Conservation (phyloP, 2,329 filamentous ascomycete genomes). For the Pseudogymnoascus sp. region DNA sequence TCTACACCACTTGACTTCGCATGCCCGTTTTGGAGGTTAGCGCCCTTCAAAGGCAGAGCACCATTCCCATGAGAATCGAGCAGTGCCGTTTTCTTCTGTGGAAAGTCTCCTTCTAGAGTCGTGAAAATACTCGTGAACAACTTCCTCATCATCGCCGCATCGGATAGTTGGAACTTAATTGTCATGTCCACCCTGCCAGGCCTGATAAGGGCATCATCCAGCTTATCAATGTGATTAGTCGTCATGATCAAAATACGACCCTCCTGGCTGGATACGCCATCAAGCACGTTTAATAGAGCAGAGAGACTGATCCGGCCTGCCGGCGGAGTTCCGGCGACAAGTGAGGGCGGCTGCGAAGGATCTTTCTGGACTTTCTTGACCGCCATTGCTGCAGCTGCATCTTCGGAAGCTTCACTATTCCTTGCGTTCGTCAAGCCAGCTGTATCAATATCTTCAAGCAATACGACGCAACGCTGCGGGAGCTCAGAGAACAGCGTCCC, state of each 20-base stretch:
- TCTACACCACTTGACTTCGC: constrained; percentile 12
- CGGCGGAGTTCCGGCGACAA: not conserved
- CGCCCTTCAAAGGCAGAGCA: not conserved
- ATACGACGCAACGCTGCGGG: constrained; percentile 63
- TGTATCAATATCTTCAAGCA: constrained; percentile 71
- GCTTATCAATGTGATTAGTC: constrained; percentile 57
- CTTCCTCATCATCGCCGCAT: constrained; percentile 24
- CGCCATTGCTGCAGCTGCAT: constrained; percentile 15
- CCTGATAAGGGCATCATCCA: constrained; percentile 55
- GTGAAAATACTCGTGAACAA: constrained; percentile 32
- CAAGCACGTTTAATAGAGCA: constrained; percentile 62
- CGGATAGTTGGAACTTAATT: constrained; percentile 44
- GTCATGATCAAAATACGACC: constrained; percentile 67
- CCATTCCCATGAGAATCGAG: not conserved
- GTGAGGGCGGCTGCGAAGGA: constrained; percentile 21
- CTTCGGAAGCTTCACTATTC: constrained; percentile 28
- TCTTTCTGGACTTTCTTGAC: constrained; percentile 19
- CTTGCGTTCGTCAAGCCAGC: constrained; percentile 61
- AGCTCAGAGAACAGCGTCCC: constrained; percentile 59
- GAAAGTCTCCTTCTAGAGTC: constrained; percentile 31
- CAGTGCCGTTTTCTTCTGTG: not conserved
- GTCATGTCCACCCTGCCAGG: constrained; percentile 58
- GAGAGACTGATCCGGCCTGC: constrained; percentile 47
- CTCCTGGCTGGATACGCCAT: constrained; percentile 61
- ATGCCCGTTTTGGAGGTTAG: not conserved